Evolutionary conservation across 2,329 filamentous ascomycete species (phyloP).

Genomic region (Fusarium sp.): DNA sequence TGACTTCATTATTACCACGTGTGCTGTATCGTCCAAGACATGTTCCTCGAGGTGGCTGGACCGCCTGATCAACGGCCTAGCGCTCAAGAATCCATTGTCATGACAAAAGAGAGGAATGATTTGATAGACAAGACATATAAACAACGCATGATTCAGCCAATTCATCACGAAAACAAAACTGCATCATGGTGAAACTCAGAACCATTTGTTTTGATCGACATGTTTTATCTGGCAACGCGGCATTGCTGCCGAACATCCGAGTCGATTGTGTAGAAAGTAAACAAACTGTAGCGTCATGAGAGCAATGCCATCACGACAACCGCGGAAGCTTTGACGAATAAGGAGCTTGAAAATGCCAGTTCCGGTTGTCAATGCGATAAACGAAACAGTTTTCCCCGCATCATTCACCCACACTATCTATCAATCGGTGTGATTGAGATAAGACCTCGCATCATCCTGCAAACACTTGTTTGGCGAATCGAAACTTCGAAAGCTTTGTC

Average conservation of each 20-base stretch:
- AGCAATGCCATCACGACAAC: conserved; percentile 21
- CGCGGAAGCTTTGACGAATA: conserved; percentile 21
- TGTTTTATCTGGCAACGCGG: conserved; percentile 10
- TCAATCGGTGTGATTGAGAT: conserved; percentile 23
- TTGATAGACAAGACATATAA: not conserved
- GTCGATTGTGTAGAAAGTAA: conserved; percentile 17
- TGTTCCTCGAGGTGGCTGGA: conserved; percentile 1
- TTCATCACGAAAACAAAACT: not conserved
- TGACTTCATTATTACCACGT: conserved; percentile 30
- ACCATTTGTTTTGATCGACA: not conserved
- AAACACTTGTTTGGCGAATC: conserved; percentile 4
- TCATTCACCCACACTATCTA: conserved; percentile 22
- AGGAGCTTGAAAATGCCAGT: conserved; percentile 7
- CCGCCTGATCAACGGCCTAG: conserved; percentile 3
- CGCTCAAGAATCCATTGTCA: conserved; percentile 2
- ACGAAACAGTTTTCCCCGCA: conserved; percentile 30
- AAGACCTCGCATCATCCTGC: conserved; percentile 10
- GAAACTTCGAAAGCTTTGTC: not conserved
- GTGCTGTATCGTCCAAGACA: conserved; percentile 6
- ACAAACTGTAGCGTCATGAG: conserved; percentile 30
- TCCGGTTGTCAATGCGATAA: conserved; percentile 6
- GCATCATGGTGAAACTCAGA: conserved; percentile 17
- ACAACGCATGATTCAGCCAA: not conserved
- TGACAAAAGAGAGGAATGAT: conserved; percentile 1
- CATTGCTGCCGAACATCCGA: conserved; percentile 9